Conservation (phyloP, 768 basidiomycete species). For the Tricholoma terreum region DNA sequence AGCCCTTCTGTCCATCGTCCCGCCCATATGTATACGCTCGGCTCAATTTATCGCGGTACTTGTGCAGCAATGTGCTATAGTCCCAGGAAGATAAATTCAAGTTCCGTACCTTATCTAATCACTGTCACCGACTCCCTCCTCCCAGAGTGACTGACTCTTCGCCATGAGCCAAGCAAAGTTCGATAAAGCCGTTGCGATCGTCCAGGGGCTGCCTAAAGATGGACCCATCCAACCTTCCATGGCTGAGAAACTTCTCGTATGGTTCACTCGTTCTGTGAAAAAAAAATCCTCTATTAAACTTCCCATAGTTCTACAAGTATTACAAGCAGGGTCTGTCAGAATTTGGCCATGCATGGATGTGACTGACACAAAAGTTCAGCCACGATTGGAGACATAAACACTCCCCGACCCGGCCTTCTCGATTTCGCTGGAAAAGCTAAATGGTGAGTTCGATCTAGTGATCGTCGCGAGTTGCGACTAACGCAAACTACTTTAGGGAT, state of each 20-base stretch:
- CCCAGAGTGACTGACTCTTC: background rate
- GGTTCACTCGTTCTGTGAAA: conserved; percentile 28
- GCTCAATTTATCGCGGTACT: background rate
- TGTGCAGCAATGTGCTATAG: too few relatives aligned
- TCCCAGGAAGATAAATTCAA: background rate
- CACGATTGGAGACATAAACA: conserved; percentile 71
- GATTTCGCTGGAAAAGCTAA: conserved; percentile 90
- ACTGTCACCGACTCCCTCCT: background rate
- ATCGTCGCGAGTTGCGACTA: conserved; percentile 7
- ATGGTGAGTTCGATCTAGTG: conserved; percentile 52
- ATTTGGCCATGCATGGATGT: background rate
- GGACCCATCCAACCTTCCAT: conserved; percentile 73
- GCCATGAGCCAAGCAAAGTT: conserved; percentile 73
- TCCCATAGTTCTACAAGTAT: conserved; percentile 80
- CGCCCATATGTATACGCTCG: background rate
- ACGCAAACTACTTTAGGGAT: conserved; percentile 50
- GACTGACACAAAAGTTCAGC: conserved; percentile 38
- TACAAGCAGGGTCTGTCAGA: conserved; percentile 80
- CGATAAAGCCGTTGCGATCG: conserved; percentile 69
- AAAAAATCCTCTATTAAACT: conserved; percentile 10
- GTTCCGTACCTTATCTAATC: background rate
- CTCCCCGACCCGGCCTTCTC: conserved; percentile 63
- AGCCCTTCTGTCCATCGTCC: too few relatives aligned
- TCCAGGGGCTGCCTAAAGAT: conserved; percentile 67
- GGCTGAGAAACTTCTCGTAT: conserved; percentile 77